phyloP scores from a whole-genome alignment of 352 stramenopile species.

The Blastocystis sp. region DNA sequence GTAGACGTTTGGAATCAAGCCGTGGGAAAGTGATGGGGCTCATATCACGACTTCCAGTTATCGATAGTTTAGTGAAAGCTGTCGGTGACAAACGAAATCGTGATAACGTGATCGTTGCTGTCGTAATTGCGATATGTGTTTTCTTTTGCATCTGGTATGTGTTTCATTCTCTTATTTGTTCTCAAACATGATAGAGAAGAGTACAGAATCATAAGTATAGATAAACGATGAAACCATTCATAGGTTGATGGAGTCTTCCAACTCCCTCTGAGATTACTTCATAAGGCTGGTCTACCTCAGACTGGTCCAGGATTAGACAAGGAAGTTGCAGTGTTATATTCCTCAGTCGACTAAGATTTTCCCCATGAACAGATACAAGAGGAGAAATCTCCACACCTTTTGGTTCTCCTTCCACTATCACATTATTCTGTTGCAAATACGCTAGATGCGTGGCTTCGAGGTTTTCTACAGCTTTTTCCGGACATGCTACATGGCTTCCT shows the following conservation, averaged over 20 bases:
- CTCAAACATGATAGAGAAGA: not conserved
- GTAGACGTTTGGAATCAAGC: slow-evolving; percentile 14
- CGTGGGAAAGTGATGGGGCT: not conserved
- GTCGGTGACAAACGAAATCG: slow-evolving; percentile 4
- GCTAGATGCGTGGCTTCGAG: not conserved
- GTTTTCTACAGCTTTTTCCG: not conserved
- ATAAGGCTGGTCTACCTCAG: not conserved
- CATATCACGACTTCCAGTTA: not conserved
- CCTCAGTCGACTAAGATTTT: not conserved
- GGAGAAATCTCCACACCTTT: slow-evolving; percentile 29
- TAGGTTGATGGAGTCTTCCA: not conserved
- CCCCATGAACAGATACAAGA: not conserved
- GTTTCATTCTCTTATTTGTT: slow-evolving; percentile 34
- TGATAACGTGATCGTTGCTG: slow-evolving; percentile 44
- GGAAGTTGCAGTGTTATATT: not conserved
- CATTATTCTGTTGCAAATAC: not conserved
- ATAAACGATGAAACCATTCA: not conserved
- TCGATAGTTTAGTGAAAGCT: not conserved
- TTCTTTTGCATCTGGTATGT: slow-evolving; percentile 48
- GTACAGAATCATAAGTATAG: slow-evolving; percentile 15
- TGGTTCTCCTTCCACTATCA: not conserved
- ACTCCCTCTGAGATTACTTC: not conserved
- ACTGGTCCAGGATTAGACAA: not conserved
- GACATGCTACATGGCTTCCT: slow-evolving; percentile 15
- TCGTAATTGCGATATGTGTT: slow-evolving; percentile 7